These are phyloP conservation scores for Rhodotorula toruloides DNA, from an alignment of 768 basidiomycete genomes.

Conservation along the genomic window DNA sequence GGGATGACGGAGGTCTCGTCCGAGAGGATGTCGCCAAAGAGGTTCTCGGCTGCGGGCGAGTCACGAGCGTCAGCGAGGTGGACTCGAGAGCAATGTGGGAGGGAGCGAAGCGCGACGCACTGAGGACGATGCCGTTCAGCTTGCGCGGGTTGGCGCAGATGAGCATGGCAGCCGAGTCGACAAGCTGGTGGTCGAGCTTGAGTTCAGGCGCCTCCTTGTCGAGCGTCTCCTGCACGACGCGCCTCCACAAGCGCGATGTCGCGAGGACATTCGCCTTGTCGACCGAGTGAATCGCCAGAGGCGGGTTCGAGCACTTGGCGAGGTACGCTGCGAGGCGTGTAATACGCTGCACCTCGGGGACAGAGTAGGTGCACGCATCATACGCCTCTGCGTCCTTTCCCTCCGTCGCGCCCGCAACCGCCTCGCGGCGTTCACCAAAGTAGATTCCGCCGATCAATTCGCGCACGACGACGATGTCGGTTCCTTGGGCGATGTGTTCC, in stretches of 20 bases:
- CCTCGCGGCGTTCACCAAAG: slow-evolving; percentile 89
- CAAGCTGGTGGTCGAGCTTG: slow-evolving; percentile 79
- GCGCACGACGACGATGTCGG: slow-evolving; percentile 84
- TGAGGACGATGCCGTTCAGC: slow-evolving; percentile 89
- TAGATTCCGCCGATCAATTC: slow-evolving; percentile 96
- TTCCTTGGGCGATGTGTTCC: slow-evolving; percentile 45
- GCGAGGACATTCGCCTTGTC: slow-evolving; percentile 99
- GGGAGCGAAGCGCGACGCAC: slow-evolving; percentile 54
- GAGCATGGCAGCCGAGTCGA: slow-evolving; percentile 94
- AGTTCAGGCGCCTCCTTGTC: slow-evolving; percentile 81
- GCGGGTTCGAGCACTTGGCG: slow-evolving; percentile 73
- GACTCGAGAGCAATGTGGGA: background rate
- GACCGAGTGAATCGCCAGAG: slow-evolving; percentile 81
- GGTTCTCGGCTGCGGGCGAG: slow-evolving; percentile 41
- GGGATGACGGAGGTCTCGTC: slow-evolving; percentile 97
- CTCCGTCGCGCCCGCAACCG: slow-evolving; percentile 53
- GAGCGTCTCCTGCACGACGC: slow-evolving; percentile 79
- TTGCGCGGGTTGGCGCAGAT: slow-evolving; percentile 84
- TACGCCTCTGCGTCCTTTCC: slow-evolving; percentile 62
- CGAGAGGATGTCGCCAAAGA: slow-evolving; percentile 57
- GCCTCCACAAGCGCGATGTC: slow-evolving; percentile 87
- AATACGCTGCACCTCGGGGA: slow-evolving; percentile 85
- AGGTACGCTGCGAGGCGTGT: slow-evolving; percentile 93
- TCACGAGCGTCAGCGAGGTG: background rate
- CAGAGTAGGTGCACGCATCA: slow-evolving; percentile 91